Evolutionary conservation across 176 grass and related monocot species (phyloP).

Genomic region (Rhynchospora breviuscula): DNA sequence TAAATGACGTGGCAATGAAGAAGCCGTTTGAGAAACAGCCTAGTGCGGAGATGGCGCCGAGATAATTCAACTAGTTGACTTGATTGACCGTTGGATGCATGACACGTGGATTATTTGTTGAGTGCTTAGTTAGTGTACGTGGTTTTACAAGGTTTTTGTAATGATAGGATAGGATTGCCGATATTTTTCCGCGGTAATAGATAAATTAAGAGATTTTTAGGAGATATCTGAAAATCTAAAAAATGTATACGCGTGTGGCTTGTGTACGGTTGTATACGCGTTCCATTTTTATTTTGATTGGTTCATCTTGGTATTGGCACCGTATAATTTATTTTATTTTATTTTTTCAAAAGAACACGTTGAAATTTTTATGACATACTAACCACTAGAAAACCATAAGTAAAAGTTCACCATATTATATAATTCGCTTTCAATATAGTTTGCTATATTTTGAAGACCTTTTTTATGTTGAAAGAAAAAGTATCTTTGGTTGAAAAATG

Average conservation of each 20-base stretch:
- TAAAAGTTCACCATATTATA: too few relatives aligned
- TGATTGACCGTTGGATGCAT: background rate
- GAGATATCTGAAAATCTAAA: constrained; percentile 12
- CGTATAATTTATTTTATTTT: background rate
- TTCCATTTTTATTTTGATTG: background rate
- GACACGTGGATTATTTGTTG: constrained; percentile 1
- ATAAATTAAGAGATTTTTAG: background rate
- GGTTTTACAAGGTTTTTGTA: background rate
- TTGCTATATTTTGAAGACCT: too few relatives aligned
- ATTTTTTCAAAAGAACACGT: too few relatives aligned
- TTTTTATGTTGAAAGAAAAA: too few relatives aligned
- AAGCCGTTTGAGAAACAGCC: background rate
- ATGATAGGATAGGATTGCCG: background rate
- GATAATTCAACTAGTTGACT: background rate
- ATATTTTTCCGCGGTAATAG: background rate
- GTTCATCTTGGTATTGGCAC: background rate
- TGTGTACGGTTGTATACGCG: background rate
- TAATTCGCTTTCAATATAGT: too few relatives aligned
- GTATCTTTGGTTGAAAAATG: too few relatives aligned
- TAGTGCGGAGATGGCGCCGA: background rate
- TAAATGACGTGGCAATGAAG: background rate
- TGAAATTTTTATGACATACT: too few relatives aligned
- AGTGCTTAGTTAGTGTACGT: background rate
- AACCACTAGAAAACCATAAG: too few relatives aligned
- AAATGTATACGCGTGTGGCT: background rate